Conservation (phyloP, 2,329 filamentous ascomycete genomes). For the Phialophora chinensis region DNA sequence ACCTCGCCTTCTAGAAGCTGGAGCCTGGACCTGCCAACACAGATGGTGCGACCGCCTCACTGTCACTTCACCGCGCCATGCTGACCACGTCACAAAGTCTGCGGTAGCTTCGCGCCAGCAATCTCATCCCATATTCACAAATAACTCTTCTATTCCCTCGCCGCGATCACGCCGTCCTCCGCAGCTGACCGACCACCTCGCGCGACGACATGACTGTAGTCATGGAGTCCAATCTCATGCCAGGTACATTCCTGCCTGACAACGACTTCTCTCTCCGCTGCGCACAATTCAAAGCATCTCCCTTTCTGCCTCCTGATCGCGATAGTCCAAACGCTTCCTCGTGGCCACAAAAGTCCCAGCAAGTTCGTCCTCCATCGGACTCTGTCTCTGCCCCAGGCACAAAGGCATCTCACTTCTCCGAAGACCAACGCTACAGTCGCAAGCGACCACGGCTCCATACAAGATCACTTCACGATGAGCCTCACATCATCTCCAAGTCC, state of each 20-base stretch:
- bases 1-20: neutral
- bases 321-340: constrained; percentile 10
- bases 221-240: constrained; percentile 25
- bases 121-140: neutral
- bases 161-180: neutral
- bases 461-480: neutral
- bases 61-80: neutral
- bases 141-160: neutral
- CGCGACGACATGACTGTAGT: constrained; percentile 20
- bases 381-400: neutral
- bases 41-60: neutral
- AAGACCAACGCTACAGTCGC: constrained; percentile 18
- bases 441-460: constrained; percentile 25
- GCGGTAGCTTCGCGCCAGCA: neutral
- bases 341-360: constrained; percentile 7
- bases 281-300: constrained; percentile 27
- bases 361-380: constrained; percentile 7
- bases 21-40: constrained; percentile 8
- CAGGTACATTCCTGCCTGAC: constrained; percentile 32
- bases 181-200: neutral
- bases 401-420: neutral
- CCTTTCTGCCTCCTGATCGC: constrained; percentile 27
- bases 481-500: neutral
- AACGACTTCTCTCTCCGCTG: constrained; percentile 21
- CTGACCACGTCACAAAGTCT: neutral